Conservation (phyloP, 441 rosid species). For the Gossypium gossypioides region DNA sequence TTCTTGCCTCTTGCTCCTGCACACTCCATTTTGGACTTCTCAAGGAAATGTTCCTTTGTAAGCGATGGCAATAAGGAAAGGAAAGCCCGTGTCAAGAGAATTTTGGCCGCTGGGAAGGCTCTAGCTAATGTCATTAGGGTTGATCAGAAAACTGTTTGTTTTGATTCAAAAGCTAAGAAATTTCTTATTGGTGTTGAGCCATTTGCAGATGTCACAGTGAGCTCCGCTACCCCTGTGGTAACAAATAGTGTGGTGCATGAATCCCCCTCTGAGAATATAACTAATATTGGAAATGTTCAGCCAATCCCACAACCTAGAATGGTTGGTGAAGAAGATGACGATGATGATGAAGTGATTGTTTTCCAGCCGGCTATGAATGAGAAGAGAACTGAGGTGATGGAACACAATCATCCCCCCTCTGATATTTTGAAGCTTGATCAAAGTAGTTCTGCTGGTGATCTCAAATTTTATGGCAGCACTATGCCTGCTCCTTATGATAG, state of each 20-base stretch:
- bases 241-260: constrained; percentile 26
- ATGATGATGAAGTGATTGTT: constrained; percentile 89
- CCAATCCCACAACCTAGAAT: constrained; percentile 27
- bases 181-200: constrained; percentile 62
- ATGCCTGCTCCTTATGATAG: constrained; percentile 35
- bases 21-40: constrained; percentile 73
- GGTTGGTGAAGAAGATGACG: constrained; percentile 59
- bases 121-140: constrained; percentile 47
- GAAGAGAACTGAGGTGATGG: constrained; percentile 42
- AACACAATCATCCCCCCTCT: constrained; percentile 26
- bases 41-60: constrained; percentile 58
- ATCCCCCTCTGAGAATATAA: constrained; percentile 23
- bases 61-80: constrained; percentile 57
- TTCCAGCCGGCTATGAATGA: constrained; percentile 64
- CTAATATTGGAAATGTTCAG: constrained; percentile 23
- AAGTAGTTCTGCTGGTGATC: constrained; percentile 29
- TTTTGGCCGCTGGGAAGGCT: constrained; percentile 80
- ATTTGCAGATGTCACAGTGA: constrained; percentile 29
- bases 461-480: constrained; percentile 32
- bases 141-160: constrained; percentile 47
- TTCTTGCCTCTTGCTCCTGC: constrained; percentile 79
- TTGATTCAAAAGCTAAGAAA: constrained; percentile 63
- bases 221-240: constrained; percentile 24
- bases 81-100: constrained; percentile 55
- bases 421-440: constrained; percentile 39